Percentiles rank a stretch among this genome's conserved stretches.
phyloP scores from a whole-genome alignment of 305 asterid genomes.

The Ilex paraguariensis region DNA sequence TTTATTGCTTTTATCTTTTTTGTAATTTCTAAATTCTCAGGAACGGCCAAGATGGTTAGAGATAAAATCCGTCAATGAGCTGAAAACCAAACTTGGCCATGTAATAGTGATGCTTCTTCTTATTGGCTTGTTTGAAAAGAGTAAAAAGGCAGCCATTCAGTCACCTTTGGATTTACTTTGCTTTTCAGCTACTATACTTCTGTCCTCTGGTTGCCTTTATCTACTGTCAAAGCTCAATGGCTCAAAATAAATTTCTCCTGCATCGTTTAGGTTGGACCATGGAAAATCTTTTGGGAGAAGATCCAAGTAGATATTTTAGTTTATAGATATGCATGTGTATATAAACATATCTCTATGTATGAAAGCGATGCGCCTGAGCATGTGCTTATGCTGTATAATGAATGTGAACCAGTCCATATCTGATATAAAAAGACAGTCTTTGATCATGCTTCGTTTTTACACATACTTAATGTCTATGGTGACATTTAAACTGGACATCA shows the following conservation, averaged over 20 bases:
- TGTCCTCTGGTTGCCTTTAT: slow-evolving; percentile 71
- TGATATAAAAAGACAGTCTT: too few species aligned
- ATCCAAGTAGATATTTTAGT: too few species aligned
- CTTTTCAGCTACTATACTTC: slow-evolving; percentile 73
- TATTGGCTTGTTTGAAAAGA: slow-evolving; percentile 82
- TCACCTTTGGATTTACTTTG: slow-evolving; percentile 81
- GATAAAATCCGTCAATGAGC: slow-evolving; percentile 66
- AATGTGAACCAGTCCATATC: too few species aligned
- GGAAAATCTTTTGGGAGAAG: not conserved
- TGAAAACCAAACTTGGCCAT: slow-evolving; percentile 86
- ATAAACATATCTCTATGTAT: too few species aligned
- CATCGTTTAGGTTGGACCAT: not conserved
- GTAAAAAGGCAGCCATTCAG: slow-evolving; percentile 66
- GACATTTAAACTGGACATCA: too few species aligned
- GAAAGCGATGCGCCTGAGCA: too few species aligned
- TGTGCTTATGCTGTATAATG: too few species aligned
- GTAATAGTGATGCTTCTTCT: slow-evolving; percentile 92
- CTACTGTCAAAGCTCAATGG: slow-evolving; percentile 67
- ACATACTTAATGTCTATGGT: too few species aligned
- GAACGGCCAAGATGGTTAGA: slow-evolving; percentile 89
- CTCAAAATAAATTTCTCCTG: slow-evolving; percentile 6
- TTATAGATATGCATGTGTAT: too few species aligned
- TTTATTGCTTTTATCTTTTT: not conserved
- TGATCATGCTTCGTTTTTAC: too few species aligned
- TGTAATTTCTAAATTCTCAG: slow-evolving; percentile 27